Base-by-base conservation (phyloP, 2,329 filamentous ascomycete species). In the Ceratocystis diversiconidia region DNA sequence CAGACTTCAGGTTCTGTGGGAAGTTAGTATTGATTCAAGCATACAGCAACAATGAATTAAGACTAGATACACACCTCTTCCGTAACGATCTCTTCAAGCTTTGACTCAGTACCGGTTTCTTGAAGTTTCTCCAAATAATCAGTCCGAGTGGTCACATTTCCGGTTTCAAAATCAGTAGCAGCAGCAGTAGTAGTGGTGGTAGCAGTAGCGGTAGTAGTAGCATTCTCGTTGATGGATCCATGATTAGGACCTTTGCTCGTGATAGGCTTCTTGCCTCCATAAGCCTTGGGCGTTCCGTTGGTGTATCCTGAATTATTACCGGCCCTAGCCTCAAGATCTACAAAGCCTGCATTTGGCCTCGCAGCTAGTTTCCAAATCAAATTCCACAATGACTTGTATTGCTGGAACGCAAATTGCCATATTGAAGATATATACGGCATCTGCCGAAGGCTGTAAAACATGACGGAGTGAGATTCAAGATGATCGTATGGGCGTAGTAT, bases 351-450 rank as follows among this genome's bases (percentile, higher is more conserved):
- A 46, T 44, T 67, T 3, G 66, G 66, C 65, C 66, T 67, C 6
- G 66, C 66, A 5, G 61, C 57, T 48, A 67, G 66, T 60, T 65
- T 67, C 66, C 66, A 67, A 65, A 67, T 63, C 48, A 65, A 48
- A 62, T 67, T 67, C 66, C 66, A 67, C 59, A 67, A 62, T 62
- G 62, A 67, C 55, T 64, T 67, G 66, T 67, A 67, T 60, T 67
- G 66, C 63, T 67, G 66, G 62, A 67, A 67, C 28, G 62, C 66
- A 60, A 67, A 67, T 50, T 67, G 66, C 66, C 66, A 67, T 46
- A 67, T 55, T 61, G 66, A 67, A 30, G 62, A 64, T 30, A 67
- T 67, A 30, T 61, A 67, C 28, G 66, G 66, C 50, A 67, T 48
- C 60, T 65, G 66, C 52, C 66, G 60, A 50, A 67, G 64, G 48